Conservation (phyloP, 2,329 filamentous ascomycete genomes). For the Thelonectria discophora region DNA sequence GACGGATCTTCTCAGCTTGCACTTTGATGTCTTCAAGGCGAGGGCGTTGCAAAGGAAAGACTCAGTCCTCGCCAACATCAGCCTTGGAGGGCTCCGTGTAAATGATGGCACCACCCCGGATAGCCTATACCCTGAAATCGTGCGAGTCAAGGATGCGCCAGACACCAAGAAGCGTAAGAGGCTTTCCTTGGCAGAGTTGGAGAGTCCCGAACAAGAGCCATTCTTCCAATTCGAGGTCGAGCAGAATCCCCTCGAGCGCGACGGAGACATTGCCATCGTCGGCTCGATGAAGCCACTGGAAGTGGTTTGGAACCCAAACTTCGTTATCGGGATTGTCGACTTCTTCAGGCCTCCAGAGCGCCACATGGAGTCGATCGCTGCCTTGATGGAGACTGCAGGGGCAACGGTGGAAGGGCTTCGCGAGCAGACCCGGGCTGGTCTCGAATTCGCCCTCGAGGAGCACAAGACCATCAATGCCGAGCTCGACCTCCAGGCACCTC, state of each 20-base stretch:
- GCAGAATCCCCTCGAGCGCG: conserved; percentile 91
- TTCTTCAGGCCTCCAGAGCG: conserved; percentile 97
- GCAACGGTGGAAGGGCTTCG: conserved; percentile 94
- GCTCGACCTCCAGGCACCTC: conserved; percentile 90
- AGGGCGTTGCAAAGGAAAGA: conserved; percentile 91
- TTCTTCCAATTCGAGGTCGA: conserved; percentile 95
- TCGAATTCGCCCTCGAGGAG: conserved; percentile 96
- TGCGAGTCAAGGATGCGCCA: conserved; percentile 90
- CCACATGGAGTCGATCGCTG: conserved; percentile 98
- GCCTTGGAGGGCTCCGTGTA: conserved; percentile 89
- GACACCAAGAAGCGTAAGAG: conserved; percentile 56
- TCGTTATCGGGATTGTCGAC: conserved; percentile 87
- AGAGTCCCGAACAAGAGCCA: conserved; percentile 67
- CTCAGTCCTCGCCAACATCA: conserved; percentile 87
- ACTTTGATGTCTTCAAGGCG: conserved; percentile 94
- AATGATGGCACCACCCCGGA: conserved; percentile 95
- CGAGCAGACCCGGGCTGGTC: conserved; percentile 92
- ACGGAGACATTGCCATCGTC: conserved; percentile 88
- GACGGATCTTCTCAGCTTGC: conserved; percentile 85
- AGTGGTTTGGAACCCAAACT: conserved; percentile 96
- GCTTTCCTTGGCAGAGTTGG: conserved; percentile 64
- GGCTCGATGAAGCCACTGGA: conserved; percentile 95
- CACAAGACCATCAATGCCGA: conserved; percentile 98
- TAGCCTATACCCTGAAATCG: conserved; percentile 92
- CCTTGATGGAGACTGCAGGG: conserved; percentile 93